Percentiles rank a stretch among this genome's conserved stretches.
phyloP scores from a whole-genome alignment of 768 basidiomycete species.

The Chalciporus chontae region DNA sequence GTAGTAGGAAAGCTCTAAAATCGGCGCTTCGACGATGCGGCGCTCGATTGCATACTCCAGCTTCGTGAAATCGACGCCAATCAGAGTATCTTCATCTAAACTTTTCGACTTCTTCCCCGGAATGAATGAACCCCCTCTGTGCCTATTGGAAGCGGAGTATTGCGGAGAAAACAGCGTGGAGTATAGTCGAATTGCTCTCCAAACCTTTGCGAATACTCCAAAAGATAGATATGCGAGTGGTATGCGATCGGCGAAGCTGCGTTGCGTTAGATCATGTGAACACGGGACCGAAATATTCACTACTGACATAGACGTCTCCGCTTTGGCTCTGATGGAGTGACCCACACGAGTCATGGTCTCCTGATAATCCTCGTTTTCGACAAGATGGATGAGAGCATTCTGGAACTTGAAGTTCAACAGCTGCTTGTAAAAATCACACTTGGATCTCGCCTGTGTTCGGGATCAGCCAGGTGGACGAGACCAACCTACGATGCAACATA shows the following conservation, averaged over 20 bases:
- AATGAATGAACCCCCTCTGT: neutral
- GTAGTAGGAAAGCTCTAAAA: conserved; percentile 83
- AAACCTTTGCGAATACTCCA: conserved; percentile 44
- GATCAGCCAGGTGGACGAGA: conserved; percentile 6
- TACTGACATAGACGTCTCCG: conserved; percentile 42
- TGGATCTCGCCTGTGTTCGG: conserved; percentile 65
- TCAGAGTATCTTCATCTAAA: conserved; percentile 50
- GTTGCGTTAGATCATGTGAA: conserved; percentile 7
- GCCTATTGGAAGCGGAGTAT: neutral
- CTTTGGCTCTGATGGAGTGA: conserved; percentile 51
- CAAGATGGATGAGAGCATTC: conserved; percentile 56
- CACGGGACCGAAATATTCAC: neutral
- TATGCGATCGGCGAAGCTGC: conserved; percentile 25
- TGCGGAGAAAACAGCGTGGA: conserved; percentile 29
- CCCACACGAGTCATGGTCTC: conserved; percentile 68
- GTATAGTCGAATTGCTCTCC: conserved; percentile 51
- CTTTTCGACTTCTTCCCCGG: conserved; percentile 24
- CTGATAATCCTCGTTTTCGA: conserved; percentile 74
- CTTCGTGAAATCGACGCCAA: conserved; percentile 51
- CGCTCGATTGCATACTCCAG: conserved; percentile 88
- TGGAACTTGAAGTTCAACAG: conserved; percentile 69
- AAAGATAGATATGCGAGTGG: conserved; percentile 37
- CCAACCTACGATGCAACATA: conserved; percentile 33
- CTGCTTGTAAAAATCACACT: conserved; percentile 81
- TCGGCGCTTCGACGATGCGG: conserved; percentile 72